These are phyloP conservation scores for Eucommia ulmoides DNA, from an alignment of 257 asterid genomes.

Conservation along the genomic window DNA sequence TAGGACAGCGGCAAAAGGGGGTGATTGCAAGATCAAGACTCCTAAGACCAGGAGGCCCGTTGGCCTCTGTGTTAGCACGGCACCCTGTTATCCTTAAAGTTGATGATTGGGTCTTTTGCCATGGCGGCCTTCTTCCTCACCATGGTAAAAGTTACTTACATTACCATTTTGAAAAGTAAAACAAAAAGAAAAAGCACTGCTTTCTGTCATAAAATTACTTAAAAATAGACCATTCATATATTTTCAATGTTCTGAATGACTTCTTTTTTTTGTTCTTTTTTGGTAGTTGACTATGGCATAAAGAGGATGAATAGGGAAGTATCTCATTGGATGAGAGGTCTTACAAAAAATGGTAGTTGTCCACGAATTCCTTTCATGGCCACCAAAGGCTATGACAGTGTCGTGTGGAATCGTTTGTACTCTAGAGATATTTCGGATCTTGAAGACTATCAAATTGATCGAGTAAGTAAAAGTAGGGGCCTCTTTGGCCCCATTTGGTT, in stretches of 20 bases:
- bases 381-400: slow-evolving; percentile 89
- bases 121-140: slow-evolving; percentile 97
- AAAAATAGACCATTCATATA: too few relatives aligned
- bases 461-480: slow-evolving; percentile 30
- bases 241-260: too few relatives aligned
- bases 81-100: slow-evolving; percentile 78
- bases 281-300: slow-evolving; percentile 76
- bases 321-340: slow-evolving; percentile 83
- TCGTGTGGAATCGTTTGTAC: slow-evolving; percentile 94
- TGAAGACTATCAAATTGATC: slow-evolving; percentile 52
- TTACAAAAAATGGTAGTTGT: slow-evolving; percentile 24
- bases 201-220: too few relatives aligned
- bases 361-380: slow-evolving; percentile 67
- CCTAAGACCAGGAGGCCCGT: slow-evolving; percentile 82
- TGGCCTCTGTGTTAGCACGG: slow-evolving; percentile 75
- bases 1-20: slow-evolving; percentile 98
- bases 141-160: slow-evolving; percentile 41
- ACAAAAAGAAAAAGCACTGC: too few relatives aligned
- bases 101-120: slow-evolving; percentile 93
- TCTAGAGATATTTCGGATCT: slow-evolving; percentile 54
- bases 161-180: too few relatives aligned
- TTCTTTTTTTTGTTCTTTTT: not conserved
- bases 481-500: too few relatives aligned
- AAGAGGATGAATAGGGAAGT: slow-evolving; percentile 80
- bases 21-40: slow-evolving; percentile 81